These are phyloP conservation scores for Leccinum disarticulatum DNA, from an alignment of 768 basidiomycete species.

Conservation along the genomic window DNA sequence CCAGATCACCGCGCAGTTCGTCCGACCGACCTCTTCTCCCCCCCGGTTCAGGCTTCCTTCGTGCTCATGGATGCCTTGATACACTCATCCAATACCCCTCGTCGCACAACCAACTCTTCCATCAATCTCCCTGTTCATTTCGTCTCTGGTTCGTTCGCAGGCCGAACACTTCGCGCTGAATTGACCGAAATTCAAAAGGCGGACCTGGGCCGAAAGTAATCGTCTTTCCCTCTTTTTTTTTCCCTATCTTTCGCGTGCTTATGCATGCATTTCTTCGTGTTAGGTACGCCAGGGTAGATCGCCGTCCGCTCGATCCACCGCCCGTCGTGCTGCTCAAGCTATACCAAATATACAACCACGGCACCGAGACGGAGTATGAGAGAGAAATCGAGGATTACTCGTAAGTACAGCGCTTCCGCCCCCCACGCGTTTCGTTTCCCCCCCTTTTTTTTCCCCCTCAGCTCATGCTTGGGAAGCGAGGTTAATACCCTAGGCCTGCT, in stretches of 20 bases:
- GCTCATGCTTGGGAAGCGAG: conserved; percentile 42
- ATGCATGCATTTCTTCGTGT: not conserved
- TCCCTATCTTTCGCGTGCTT: not conserved
- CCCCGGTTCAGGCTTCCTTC: not conserved
- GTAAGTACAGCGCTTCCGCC: conserved; percentile 32
- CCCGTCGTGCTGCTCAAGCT: conserved; percentile 55
- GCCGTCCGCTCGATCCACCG: conserved; percentile 69
- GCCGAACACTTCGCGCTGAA: conserved; percentile 52
- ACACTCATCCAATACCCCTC: conserved; percentile 18
- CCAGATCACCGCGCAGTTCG: not conserved
- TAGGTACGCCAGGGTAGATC: conserved; percentile 61
- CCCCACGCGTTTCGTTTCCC: not conserved
- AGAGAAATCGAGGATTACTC: conserved; percentile 51
- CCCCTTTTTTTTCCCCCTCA: not conserved
- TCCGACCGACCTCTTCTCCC: not conserved
- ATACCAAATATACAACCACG: conserved; percentile 44
- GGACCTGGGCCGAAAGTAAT: conserved; percentile 64
- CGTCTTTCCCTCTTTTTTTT: conserved; percentile 1
- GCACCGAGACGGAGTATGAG: conserved; percentile 41
- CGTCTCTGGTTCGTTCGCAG: conserved; percentile 58
- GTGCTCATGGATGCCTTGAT: conserved; percentile 21
- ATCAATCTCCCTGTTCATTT: conserved; percentile 51
- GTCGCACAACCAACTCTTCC: conserved; percentile 28
- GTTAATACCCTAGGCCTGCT: conserved; percentile 65
- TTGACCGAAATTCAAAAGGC: conserved; percentile 66